Percentiles rank a stretch among this genome's conserved stretches.
Conservation (phyloP, 306 rosid species). For the Malus sieversii region DNA sequence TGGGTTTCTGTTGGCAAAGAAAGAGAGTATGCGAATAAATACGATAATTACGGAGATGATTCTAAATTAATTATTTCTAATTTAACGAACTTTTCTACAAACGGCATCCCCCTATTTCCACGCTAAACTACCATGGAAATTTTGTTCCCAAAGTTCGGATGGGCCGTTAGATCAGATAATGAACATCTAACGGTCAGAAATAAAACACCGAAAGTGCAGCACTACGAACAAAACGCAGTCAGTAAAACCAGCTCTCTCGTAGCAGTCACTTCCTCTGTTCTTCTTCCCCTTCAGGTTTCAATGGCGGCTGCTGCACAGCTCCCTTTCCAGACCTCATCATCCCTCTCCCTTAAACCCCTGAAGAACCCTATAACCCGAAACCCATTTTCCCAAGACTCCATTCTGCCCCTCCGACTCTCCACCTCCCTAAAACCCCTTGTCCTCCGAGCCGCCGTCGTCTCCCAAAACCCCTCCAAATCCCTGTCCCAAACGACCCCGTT, state of each 20-base stretch:
- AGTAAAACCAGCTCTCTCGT: not conserved
- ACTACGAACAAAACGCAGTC: not conserved
- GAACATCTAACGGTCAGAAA: too few species aligned
- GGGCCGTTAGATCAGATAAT: too few species aligned
- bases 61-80: too few species aligned
- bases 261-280: not conserved
- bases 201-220: too few species aligned
- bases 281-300: not conserved
- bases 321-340: conserved; percentile 30
- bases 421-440: conserved; percentile 13
- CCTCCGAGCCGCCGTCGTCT: conserved; percentile 57
- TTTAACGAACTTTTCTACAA: not conserved
- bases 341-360: conserved; percentile 33
- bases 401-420: conserved; percentile 23
- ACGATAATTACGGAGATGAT: not conserved
- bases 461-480: conserved; percentile 47
- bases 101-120: not conserved
- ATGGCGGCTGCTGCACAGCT: conserved; percentile 54
- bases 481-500: conserved; percentile 26
- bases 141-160: too few species aligned
- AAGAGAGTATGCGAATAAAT: conserved; percentile 2
- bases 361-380: conserved; percentile 22
- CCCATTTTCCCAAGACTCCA: conserved; percentile 27
- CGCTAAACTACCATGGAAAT: too few species aligned
- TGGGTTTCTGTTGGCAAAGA: conserved; percentile 1